Evolutionary conservation across 2,329 filamentous ascomycete genomes (phyloP).

Genomic region (Sporothrix protearum): DNA sequence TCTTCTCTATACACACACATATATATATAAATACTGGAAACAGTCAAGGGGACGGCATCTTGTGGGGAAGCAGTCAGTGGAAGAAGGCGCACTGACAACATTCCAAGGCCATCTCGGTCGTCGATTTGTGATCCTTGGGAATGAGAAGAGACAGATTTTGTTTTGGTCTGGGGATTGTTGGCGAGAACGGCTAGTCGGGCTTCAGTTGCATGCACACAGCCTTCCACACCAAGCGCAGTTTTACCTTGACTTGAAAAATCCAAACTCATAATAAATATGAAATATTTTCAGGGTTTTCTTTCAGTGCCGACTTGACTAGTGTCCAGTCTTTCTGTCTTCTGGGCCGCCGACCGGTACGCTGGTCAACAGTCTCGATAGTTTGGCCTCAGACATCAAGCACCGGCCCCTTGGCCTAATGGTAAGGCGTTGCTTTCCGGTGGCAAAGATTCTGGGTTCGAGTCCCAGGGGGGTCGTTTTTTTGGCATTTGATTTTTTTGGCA

Average conservation of each 20-base stretch:
- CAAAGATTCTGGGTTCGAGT: conserved; percentile 12
- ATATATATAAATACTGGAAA: conserved; percentile 13
- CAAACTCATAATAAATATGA: neutral
- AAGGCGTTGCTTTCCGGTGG: conserved; percentile 8
- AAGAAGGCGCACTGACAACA: neutral
- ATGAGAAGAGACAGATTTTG: neutral
- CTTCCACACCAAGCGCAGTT: neutral
- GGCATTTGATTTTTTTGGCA: too few relatives aligned
- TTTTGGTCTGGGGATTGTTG: neutral
- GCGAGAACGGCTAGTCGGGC: neutral
- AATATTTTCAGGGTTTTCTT: conserved; percentile 2
- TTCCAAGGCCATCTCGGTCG: too few relatives aligned
- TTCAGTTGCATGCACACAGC: neutral
- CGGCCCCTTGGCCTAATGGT: conserved; percentile 9
- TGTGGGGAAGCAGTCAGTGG: neutral
- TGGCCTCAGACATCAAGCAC: neutral
- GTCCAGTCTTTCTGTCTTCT: too few relatives aligned
- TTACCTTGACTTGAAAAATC: neutral
- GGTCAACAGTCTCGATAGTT: neutral
- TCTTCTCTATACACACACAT: neutral
- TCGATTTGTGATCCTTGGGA: too few relatives aligned
- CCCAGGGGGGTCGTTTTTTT: conserved; percentile 1
- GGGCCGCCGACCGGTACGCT: neutral
- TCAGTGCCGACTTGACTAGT: too few relatives aligned
- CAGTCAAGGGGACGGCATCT: neutral